Evolutionary conservation across 1,284 basidiomycete species (phyloP).

Genomic region (Limonomyces culmigenus): DNA sequence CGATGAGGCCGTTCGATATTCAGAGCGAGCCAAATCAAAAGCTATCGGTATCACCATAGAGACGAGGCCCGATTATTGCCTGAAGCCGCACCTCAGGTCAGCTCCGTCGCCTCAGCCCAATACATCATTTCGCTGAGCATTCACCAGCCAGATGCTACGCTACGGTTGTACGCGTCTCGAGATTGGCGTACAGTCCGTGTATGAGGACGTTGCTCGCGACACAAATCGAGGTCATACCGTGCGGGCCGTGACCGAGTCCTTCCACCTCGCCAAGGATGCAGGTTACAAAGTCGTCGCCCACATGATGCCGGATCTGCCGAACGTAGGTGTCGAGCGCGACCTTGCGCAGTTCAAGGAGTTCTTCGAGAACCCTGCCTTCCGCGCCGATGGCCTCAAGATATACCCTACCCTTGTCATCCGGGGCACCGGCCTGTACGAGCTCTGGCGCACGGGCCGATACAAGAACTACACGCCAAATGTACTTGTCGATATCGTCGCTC

Average conservation of each 20-base stretch:
- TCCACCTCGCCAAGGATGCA: conserved; percentile 96
- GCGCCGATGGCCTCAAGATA: conserved; percentile 95
- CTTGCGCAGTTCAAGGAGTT: conserved; percentile 98
- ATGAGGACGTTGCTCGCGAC: conserved; percentile 97
- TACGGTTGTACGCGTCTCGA: conserved; percentile 98
- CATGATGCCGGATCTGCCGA: conserved; percentile 97
- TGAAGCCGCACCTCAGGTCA: conserved; percentile 86
- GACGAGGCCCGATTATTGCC: conserved; percentile 95
- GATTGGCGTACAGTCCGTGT: conserved; percentile 97
- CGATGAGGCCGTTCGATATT: conserved; percentile 95
- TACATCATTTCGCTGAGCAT: neutral
- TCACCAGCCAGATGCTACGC: conserved; percentile 86
- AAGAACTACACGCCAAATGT: conserved; percentile 99
- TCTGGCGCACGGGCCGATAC: conserved; percentile 93
- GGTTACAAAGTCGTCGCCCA: conserved; percentile 99
- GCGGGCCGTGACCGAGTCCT: conserved; percentile 91
- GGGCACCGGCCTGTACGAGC: conserved; percentile 92
- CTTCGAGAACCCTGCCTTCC: conserved; percentile 96
- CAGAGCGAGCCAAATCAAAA: conserved; percentile 94
- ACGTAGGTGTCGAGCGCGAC: conserved; percentile 93
- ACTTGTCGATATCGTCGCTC: conserved; percentile 90
- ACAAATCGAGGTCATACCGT: conserved; percentile 98
- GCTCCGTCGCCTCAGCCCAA: conserved; percentile 6
- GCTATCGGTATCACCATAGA: conserved; percentile 99
- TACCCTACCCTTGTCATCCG: conserved; percentile 98